Percentiles rank a stretch among this genome's conserved stretches.
Conservation (phyloP, 2,329 filamentous ascomycete genomes). For the Fusarium tjaetaba region DNA sequence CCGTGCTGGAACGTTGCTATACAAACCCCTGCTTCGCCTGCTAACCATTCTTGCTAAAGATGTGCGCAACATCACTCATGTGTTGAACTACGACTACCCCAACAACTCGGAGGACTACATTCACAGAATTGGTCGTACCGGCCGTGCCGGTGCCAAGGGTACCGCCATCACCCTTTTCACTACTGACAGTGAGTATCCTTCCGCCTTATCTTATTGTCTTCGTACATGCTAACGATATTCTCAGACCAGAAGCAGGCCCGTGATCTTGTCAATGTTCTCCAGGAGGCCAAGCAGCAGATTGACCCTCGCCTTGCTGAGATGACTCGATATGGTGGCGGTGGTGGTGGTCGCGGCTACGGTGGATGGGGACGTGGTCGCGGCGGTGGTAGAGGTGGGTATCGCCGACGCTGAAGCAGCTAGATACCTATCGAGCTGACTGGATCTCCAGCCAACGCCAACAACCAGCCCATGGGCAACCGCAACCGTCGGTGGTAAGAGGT, state of each 20-base stretch:
- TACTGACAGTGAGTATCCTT: slow-evolving; percentile 88
- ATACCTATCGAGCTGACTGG: slow-evolving; percentile 50
- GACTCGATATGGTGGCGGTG: slow-evolving; percentile 86
- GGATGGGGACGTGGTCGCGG: slow-evolving; percentile 76
- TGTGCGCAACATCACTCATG: slow-evolving; percentile 99
- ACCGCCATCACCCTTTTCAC: slow-evolving; percentile 99
- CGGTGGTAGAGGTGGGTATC: slow-evolving; percentile 60
- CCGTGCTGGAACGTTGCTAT: slow-evolving; percentile 72
- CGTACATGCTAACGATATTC: slow-evolving; percentile 48
- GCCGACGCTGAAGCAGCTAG: slow-evolving; percentile 47
- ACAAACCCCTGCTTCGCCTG: slow-evolving; percentile 63
- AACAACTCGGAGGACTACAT: slow-evolving; percentile 99
- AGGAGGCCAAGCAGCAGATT: slow-evolving; percentile 97
- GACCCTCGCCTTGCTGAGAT: slow-evolving; percentile 96
- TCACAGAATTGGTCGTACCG: slow-evolving; percentile 95
- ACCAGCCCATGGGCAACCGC: slow-evolving; percentile 60
- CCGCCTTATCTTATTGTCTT: background rate
- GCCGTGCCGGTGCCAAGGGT: slow-evolving; percentile 91
- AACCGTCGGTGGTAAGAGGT: slow-evolving; percentile 61
- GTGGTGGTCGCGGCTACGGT: slow-evolving; percentile 76
- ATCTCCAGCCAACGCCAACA: slow-evolving; percentile 59
- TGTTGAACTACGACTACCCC: slow-evolving; percentile 99
- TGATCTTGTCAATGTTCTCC: slow-evolving; percentile 91
- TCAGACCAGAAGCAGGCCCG: slow-evolving; percentile 92
- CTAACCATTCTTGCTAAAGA: slow-evolving; percentile 89